Evolutionary conservation across 805 yeast genomes (phyloP), one percentile per base, ranked within the genome.

Genomic region (Geotrichum ghanense): DNA sequence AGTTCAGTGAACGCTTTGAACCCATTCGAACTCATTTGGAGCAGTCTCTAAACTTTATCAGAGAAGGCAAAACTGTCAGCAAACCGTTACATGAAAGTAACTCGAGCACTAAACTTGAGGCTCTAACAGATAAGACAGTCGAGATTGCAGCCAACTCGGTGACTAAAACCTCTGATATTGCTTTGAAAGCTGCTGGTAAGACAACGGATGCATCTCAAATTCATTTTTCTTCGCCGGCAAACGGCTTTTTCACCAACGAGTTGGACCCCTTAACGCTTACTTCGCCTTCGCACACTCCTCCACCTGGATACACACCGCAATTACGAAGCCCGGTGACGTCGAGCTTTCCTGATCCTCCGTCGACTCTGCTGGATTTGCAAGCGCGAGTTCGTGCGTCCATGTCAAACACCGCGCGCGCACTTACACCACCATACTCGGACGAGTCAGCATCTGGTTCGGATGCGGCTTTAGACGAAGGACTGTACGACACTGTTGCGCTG

Each of bases 141-240:
- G 61, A 64, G 46, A 62, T 72, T n/a, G 64, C 70, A 43, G 62
- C 67, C 37, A 71, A 68, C 54, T 73, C 75, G 3, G 72, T 74
- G 2, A 68, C 66, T 26, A 47, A 49, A 3, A 47, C 53, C n/a
- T 47, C 48, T 6, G 48, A 44, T 23, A 40, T 56, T 7, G 50
- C 57, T 19, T 45, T 45, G 10, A 19, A 46, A 21, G 50, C 45
- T 23, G 27, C 46, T 31, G 31, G 53, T 23, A 27, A 50, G 23
- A 51, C 51, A 24, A 53, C 49, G 25, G 55, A 54, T 42, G 53
- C 53, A 2, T 40, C 45, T 5, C 23, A 35, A 10, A 51, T 55
- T 45, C 46, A 44, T 22, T 50, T 56, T 40, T 52, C 56, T 3
- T 54, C 57, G 3, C 55, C 60, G 1, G 45, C 49, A 4, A 52